Base-by-base conservation (phyloP, 768 basidiomycete species). In the Tubosaeta sp. region DNA sequence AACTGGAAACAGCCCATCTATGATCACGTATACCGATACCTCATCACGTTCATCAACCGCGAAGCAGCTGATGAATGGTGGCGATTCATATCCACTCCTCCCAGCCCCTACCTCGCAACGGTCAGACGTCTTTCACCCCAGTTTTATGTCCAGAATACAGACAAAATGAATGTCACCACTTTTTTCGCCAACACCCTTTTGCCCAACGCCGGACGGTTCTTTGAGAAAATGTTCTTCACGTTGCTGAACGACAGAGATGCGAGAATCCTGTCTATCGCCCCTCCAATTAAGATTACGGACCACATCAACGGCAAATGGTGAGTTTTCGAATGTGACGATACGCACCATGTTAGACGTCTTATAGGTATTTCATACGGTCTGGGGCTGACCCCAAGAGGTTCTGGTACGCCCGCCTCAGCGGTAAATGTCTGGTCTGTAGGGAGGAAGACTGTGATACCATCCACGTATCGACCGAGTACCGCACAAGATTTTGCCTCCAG, bases 181-280 rank as follows among this genome's bases (percentile, higher is more conserved):
- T 48, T 39, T 14, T 48, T 48, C 29, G 13, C 1, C 37, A 17
- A 27, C 5, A 13, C 35, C 8, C 3, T 5, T 8, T 39, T 48
- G n/a, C 46, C 46, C n/a, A 14, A 14, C 1, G 38, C 45, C 6
- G 27, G 11, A n/a, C 6, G 29, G 12, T 47, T 26, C 32, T 13
- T 17, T 6, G 29, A 29, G 5, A 46, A 35, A 12, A 35, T 52
- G 45, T 52, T 52, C 33, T 52, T 52, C 17, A 52, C 51, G 1
- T 10, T 22, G 12, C 37, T 48, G 9, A 12, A 29, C 17, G 37
- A 39, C 11, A 31, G 14, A 31, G 37, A 29, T 6, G 37, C n/a
- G 9, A 19, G 27, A 8, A 4, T 12, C 17, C 4, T 29, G 35
- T 25, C 3, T 14, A 9, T 48, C 17, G 7, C 7, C 17, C 45